Percentiles rank a stretch among this genome's conserved stretches.
Conservation (phyloP, 2,329 filamentous ascomycete genomes). For the Aspergillus ochraceus region DNA sequence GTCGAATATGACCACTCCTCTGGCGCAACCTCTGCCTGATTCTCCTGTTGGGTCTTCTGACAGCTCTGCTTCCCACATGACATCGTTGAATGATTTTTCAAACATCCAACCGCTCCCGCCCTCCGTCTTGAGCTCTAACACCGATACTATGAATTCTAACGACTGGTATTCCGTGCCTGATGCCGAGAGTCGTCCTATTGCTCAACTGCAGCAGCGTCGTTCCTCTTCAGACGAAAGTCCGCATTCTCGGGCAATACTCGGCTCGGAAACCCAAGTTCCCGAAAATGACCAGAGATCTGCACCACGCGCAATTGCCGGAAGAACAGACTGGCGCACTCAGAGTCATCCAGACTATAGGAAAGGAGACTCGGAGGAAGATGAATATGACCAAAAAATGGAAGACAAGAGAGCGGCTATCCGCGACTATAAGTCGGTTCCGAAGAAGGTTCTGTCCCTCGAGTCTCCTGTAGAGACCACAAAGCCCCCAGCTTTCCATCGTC, state of each 20-base stretch:
- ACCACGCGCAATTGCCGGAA: conserved; percentile 40
- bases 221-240: conserved; percentile 28
- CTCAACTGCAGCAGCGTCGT: conserved; percentile 22
- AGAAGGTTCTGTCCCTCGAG: conserved; percentile 52
- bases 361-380: conserved; percentile 34
- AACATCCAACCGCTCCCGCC: conserved; percentile 45
- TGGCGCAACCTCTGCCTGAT: conserved; percentile 51
- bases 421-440: conserved; percentile 52
- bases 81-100: conserved; percentile 33
- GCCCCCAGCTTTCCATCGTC: conserved; percentile 45
- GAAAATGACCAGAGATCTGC: conserved; percentile 40
- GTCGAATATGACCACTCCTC: conserved; percentile 58
- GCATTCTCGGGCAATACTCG: conserved; percentile 24
- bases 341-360: conserved; percentile 26
- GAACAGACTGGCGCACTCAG: conserved; percentile 38
- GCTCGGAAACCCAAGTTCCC: conserved; percentile 20
- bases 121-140: conserved; percentile 42
- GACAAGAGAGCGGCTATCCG: conserved; percentile 45
- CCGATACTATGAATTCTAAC: conserved; percentile 27
- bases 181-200: conserved; percentile 18
- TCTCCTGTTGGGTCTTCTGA: conserved; percentile 35
- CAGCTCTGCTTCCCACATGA: conserved; percentile 29
- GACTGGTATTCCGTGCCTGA: conserved; percentile 32
- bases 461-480: conserved; percentile 33
- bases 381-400: conserved; percentile 42